These are phyloP conservation scores for Chytriomyces confervae DNA, from an alignment of 192 early-diverging fungal species.

Conservation along the genomic window DNA sequence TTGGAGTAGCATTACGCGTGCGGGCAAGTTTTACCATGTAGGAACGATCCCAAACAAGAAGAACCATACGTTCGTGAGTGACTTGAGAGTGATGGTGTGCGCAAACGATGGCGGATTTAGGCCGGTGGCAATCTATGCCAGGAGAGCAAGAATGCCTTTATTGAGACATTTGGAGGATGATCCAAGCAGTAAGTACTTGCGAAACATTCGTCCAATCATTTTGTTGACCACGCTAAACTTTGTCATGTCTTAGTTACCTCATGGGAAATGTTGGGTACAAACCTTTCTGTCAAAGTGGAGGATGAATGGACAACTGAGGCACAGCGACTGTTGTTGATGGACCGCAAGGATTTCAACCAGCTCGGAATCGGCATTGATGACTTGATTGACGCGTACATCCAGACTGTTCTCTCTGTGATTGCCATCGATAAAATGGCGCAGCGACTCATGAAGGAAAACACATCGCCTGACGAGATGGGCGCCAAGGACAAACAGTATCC, in stretches of 20 bases:
- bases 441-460: slow-evolving; percentile 46
- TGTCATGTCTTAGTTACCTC: slow-evolving; percentile 65
- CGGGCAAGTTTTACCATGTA: slow-evolving; percentile 88
- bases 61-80: slow-evolving; percentile 82
- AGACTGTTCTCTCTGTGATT: slow-evolving; percentile 84
- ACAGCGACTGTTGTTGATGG: slow-evolving; percentile 83
- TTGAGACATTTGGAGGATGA: slow-evolving; percentile 61
- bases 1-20: slow-evolving; percentile 73
- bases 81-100: slow-evolving; percentile 86
- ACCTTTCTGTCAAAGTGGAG: slow-evolving; percentile 78
- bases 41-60: slow-evolving; percentile 92
- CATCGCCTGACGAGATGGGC: slow-evolving; percentile 3
- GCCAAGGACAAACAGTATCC: slow-evolving; percentile 36
- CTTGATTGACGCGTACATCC: slow-evolving; percentile 88
- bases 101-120: slow-evolving; percentile 75
- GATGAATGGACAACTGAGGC: slow-evolving; percentile 86
- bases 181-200: slow-evolving; percentile 48
- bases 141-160: slow-evolving; percentile 76
- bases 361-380: slow-evolving; percentile 85
- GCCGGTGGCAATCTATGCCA: slow-evolving; percentile 83
- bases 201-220: slow-evolving; percentile 40
- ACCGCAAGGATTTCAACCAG: slow-evolving; percentile 90
- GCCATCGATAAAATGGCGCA: slow-evolving; percentile 71
- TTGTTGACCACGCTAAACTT: slow-evolving; percentile 36
- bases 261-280: slow-evolving; percentile 93